Conservation (phyloP, 78 protist genomes). For the Cavenderia fasciculata region DNA sequence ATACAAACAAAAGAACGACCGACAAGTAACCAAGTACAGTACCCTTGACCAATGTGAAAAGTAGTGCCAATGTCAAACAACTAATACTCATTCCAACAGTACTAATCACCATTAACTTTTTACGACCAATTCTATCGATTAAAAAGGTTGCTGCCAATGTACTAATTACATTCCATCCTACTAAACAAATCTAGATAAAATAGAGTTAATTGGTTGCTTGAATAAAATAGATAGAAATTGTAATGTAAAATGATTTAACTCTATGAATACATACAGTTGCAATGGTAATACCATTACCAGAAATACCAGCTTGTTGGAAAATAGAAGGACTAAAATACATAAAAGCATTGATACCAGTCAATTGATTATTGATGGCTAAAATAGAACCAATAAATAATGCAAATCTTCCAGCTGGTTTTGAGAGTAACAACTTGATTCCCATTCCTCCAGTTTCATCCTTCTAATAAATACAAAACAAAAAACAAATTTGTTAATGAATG, state of each 20-base stretch:
- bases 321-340: constrained; percentile 44
- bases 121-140: constrained; percentile 63
- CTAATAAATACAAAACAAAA: not conserved
- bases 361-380: constrained; percentile 61
- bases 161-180: constrained; percentile 44
- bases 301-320: constrained; percentile 34
- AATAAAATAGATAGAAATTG: not conserved
- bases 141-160: constrained; percentile 48
- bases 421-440: not conserved
- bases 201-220: not conserved
- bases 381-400: constrained; percentile 50
- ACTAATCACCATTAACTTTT: constrained; percentile 32
- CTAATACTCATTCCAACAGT: constrained; percentile 8
- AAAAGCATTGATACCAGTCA: constrained; percentile 68
- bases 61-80: constrained; percentile 4
- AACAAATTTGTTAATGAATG: not conserved
- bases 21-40: constrained; percentile 21
- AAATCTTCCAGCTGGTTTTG: constrained; percentile 50
- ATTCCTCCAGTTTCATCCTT: not conserved
- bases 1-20: constrained; percentile 13
- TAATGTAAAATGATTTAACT: not conserved
- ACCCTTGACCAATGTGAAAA: constrained; percentile 9
- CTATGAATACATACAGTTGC: constrained; percentile 9
- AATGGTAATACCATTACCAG: constrained; percentile 23
- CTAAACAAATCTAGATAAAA: constrained; percentile 1